Evolutionary conservation across 108 stramenopile species (phyloP).

Genomic region (Skeletonema tropicum): DNA sequence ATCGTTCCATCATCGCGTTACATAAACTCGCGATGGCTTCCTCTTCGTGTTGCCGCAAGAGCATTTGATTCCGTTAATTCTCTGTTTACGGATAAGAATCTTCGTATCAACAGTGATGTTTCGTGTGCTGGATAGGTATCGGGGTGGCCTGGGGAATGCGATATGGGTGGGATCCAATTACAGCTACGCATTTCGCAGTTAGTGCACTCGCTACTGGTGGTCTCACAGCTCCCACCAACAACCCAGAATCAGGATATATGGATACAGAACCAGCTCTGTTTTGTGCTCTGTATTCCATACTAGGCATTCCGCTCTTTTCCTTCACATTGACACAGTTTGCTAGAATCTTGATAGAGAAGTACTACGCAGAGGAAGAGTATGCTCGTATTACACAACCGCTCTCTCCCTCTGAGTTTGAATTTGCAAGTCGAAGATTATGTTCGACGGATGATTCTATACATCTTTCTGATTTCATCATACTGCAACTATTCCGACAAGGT

Average conservation of each 20-base stretch:
- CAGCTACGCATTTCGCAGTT: constrained; percentile 59
- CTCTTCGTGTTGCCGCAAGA: not conserved
- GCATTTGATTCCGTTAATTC: not conserved
- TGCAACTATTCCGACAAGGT: constrained; percentile 61
- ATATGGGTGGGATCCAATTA: constrained; percentile 1
- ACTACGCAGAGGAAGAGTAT: constrained; percentile 45
- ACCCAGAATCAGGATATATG: constrained; percentile 41
- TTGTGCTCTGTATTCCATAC: constrained; percentile 55
- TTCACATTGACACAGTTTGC: constrained; percentile 63
- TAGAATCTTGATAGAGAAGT: constrained; percentile 41
- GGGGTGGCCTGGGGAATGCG: constrained; percentile 7
- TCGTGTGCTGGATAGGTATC: constrained; percentile 11
- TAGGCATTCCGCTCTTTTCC: constrained; percentile 61
- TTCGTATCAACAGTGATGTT: constrained; percentile 8
- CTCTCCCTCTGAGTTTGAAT: constrained; percentile 39
- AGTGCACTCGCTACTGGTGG: constrained; percentile 62
- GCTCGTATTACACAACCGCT: constrained; percentile 39
- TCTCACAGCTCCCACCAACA: constrained; percentile 53
- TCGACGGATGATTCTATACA: constrained; percentile 27
- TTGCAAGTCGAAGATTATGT: constrained; percentile 38
- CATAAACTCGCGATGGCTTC: not conserved
- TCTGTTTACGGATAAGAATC: not conserved
- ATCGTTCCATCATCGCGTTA: constrained; percentile 1
- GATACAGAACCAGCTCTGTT: constrained; percentile 48
- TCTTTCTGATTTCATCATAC: constrained; percentile 56